Evolutionary conservation across 2,329 filamentous ascomycete species (phyloP).

Genomic region (Coniella vitis): DNA sequence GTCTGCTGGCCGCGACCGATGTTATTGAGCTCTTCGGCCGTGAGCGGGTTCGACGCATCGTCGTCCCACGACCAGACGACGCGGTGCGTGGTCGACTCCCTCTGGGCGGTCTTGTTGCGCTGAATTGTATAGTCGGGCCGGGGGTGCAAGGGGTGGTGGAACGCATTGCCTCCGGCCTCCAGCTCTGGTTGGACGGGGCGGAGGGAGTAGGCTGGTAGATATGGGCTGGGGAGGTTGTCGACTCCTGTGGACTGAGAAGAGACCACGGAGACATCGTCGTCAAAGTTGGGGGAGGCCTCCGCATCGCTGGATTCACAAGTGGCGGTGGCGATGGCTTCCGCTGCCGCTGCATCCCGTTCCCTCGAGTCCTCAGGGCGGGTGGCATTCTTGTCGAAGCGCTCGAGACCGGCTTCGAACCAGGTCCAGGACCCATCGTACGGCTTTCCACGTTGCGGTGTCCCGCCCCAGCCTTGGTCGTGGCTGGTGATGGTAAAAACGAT

Average conservation of each 20-base stretch:
- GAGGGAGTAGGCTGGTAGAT: constrained; percentile 23
- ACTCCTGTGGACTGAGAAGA: background rate
- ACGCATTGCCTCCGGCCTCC: constrained; percentile 20
- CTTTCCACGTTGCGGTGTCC: constrained; percentile 19
- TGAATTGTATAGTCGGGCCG: constrained; percentile 38
- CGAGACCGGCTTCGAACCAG: constrained; percentile 58
- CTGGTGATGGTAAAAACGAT: constrained; percentile 53
- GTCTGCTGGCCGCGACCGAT: constrained; percentile 45
- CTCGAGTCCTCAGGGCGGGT: background rate
- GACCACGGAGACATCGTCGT: background rate
- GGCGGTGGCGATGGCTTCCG: background rate
- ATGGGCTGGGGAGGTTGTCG: background rate
- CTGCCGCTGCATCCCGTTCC: background rate
- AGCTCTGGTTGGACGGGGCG: constrained; percentile 9
- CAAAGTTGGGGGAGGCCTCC: background rate
- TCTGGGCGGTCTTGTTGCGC: constrained; percentile 34
- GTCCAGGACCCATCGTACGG: constrained; percentile 46
- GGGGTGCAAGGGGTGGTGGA: constrained; percentile 32
- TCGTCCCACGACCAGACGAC: constrained; percentile 51
- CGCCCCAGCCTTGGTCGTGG: constrained; percentile 50
- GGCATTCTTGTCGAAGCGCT: constrained; percentile 39
- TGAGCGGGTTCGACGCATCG: constrained; percentile 33
- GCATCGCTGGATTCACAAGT: constrained; percentile 1
- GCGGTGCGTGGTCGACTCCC: constrained; percentile 31
- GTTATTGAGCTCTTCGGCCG: constrained; percentile 30